A percentile compares a stretch with the other conserved stretches of the same genome.
Evolutionary conservation across 495 filamentous ascomycete genomes (phyloP).

Genomic region (Evernia prunastri): DNA sequence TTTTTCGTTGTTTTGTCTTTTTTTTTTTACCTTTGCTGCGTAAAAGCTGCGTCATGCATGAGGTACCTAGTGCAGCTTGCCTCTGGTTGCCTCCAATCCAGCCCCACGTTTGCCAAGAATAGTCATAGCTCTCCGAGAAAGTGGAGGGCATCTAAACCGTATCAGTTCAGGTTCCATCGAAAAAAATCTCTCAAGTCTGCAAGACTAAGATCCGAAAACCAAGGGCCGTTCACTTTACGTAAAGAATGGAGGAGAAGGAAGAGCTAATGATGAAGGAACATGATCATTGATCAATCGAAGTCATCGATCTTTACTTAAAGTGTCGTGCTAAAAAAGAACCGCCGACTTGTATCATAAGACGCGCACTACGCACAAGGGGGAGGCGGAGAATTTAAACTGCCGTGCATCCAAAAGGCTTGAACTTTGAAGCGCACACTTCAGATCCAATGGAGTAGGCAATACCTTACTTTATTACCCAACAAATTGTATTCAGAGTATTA

Average conservation of each 20-base stretch:
- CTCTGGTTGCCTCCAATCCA: background rate
- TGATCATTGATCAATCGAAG: background rate
- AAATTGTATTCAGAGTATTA: background rate
- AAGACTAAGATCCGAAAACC: no score
- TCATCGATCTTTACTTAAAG: background rate
- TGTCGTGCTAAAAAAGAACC: background rate
- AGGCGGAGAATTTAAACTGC: background rate
- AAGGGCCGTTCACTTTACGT: no score
- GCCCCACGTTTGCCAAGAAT: background rate
- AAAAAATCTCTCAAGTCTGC: no score
- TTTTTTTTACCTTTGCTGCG: background rate
- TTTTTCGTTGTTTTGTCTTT: background rate
- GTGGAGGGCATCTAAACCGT: no score
- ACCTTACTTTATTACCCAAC: background rate
- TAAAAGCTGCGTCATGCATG: background rate
- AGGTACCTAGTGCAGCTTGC: background rate
- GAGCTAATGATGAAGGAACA: no score
- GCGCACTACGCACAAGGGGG: background rate
- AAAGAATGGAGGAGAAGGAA: no score
- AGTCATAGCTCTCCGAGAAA: no score
- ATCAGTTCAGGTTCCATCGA: no score
- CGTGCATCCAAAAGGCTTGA: no score
- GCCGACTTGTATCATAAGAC: background rate
- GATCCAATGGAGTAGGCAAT: no score
- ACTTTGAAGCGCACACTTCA: no score